Percentiles rank a stretch among this genome's conserved stretches.
Evolutionary conservation across 805 yeast species (phyloP).

Genomic region (Scheffersomyces lignosus): DNA sequence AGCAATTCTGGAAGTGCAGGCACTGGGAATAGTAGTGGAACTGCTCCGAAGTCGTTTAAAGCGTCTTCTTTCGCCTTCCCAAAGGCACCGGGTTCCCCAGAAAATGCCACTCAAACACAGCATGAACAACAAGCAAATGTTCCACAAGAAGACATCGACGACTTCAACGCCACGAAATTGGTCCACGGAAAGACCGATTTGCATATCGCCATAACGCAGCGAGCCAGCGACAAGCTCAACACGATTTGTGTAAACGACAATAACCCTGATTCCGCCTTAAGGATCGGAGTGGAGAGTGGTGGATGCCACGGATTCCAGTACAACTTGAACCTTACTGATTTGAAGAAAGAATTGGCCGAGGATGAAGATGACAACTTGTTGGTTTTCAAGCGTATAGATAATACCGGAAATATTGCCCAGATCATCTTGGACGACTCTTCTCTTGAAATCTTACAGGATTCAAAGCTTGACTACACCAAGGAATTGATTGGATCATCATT

Average conservation of each 20-base stretch:
- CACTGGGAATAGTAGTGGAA: neutral
- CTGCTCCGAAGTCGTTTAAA: slow-evolving; percentile 20
- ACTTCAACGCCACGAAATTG: slow-evolving; percentile 33
- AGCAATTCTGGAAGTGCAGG: neutral
- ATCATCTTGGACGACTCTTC: slow-evolving; percentile 80
- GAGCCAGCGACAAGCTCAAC: slow-evolving; percentile 54
- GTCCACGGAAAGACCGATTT: slow-evolving; percentile 36
- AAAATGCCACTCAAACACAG: neutral
- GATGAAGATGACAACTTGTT: slow-evolving; percentile 38
- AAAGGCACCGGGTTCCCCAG: slow-evolving; percentile 12
- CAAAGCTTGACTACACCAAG: slow-evolving; percentile 83
- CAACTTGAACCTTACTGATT: slow-evolving; percentile 60
- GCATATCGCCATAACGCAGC: slow-evolving; percentile 46
- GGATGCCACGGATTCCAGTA: slow-evolving; percentile 99
- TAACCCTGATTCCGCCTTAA: slow-evolving; percentile 61
- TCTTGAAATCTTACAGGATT: slow-evolving; percentile 76
- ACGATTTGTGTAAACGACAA: slow-evolving; percentile 52
- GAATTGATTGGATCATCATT: slow-evolving; percentile 95
- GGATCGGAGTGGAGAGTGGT: slow-evolving; percentile 86
- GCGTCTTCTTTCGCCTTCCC: slow-evolving; percentile 32
- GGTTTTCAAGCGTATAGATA: slow-evolving; percentile 63
- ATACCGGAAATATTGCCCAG: slow-evolving; percentile 42
- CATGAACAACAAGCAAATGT: slow-evolving; percentile 7
- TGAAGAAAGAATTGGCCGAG: slow-evolving; percentile 29
- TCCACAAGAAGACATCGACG: slow-evolving; percentile 24